Conservation (phyloP, 768 basidiomycete species). For the Mycena indigotica region DNA sequence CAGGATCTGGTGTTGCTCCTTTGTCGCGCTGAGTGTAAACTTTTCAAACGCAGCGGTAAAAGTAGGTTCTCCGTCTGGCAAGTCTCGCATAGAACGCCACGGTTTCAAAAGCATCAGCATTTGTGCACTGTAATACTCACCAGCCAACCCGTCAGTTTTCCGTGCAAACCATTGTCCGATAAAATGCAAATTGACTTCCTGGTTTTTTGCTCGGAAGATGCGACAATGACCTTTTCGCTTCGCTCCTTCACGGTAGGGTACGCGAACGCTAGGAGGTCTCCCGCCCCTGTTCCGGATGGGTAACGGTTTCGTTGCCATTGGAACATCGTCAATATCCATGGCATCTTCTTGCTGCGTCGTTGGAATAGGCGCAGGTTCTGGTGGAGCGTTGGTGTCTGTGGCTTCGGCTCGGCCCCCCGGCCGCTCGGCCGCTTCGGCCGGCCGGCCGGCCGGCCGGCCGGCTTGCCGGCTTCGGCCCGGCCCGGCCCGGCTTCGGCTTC, state of each 20-base stretch:
- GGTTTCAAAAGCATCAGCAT: constrained; percentile 39
- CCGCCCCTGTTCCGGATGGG: no score
- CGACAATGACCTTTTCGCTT: constrained; percentile 23
- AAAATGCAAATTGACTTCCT: constrained; percentile 38
- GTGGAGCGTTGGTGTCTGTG: background rate
- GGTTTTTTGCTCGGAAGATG: constrained; percentile 25
- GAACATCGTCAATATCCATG: no score
- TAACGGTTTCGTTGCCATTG: no score
- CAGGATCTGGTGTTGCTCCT: constrained; percentile 16
- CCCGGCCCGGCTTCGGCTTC: no score
- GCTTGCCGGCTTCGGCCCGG: no score
- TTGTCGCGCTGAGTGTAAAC: constrained; percentile 13
- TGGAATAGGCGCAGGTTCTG: no score
- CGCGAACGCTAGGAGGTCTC: constrained; percentile 23
- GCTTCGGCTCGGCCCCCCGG: no score
- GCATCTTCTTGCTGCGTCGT: no score
- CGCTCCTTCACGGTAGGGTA: constrained; percentile 25
- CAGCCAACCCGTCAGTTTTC: constrained; percentile 24
- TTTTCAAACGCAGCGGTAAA: constrained; percentile 28
- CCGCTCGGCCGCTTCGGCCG: no score
- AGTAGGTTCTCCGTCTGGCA: constrained; percentile 21
- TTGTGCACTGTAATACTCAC: constrained; percentile 26
- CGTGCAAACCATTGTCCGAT: constrained; percentile 35
- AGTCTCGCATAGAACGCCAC: constrained; percentile 31
- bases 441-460: no score